Evolutionary conservation across 768 basidiomycete genomes (phyloP).

Genomic region (Mycena venus): DNA sequence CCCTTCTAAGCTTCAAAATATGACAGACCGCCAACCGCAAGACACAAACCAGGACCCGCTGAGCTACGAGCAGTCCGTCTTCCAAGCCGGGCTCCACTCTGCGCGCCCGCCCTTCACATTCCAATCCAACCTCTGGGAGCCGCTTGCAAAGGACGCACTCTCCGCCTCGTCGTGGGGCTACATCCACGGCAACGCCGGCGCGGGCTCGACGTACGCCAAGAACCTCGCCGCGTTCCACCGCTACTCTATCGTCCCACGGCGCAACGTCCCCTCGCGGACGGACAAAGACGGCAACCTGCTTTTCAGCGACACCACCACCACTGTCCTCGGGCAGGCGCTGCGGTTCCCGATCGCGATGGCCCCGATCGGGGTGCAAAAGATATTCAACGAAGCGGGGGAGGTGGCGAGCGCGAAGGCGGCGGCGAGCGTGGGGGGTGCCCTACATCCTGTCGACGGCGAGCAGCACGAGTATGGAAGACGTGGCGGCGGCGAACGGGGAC

Average conservation of each 20-base stretch:
- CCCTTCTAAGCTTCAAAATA: too few relatives aligned
- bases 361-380: slow-evolving; percentile 57
- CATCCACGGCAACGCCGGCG: slow-evolving; percentile 67
- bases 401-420: slow-evolving; percentile 60
- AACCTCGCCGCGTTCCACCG: slow-evolving; percentile 61
- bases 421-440: slow-evolving; percentile 59
- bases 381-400: slow-evolving; percentile 61
- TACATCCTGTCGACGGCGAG: slow-evolving; percentile 61
- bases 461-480: slow-evolving; percentile 60
- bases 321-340: slow-evolving; percentile 59
- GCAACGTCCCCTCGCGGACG: background rate
- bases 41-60: background rate
- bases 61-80: slow-evolving; percentile 6
- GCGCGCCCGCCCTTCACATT: slow-evolving; percentile 12
- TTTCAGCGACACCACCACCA: slow-evolving; percentile 44
- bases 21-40: background rate
- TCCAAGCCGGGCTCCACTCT: slow-evolving; percentile 7
- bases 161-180: slow-evolving; percentile 43
- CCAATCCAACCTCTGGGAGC: background rate
- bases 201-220: slow-evolving; percentile 57
- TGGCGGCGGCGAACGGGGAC: slow-evolving; percentile 60
- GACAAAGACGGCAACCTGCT: background rate
- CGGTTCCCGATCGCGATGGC: slow-evolving; percentile 52
- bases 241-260: slow-evolving; percentile 64
- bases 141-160: background rate